These are phyloP conservation scores for Chamaecyparis obtusa DNA, from an alignment of 75 land plant species.

Conservation along the genomic window DNA sequence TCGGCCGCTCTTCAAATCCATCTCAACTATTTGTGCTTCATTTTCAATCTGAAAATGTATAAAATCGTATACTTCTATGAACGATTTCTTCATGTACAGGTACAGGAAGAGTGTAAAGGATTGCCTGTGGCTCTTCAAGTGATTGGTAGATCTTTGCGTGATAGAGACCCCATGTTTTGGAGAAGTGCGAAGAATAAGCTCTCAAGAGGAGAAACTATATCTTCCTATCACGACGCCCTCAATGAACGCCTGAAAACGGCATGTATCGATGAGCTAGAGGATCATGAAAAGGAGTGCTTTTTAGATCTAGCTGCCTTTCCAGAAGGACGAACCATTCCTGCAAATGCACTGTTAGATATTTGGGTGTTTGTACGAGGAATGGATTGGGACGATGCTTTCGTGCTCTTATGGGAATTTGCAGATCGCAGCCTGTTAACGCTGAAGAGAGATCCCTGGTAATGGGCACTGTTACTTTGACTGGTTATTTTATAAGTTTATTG, in stretches of 20 bases:
- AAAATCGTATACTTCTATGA: too few relatives aligned
- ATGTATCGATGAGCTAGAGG: not conserved
- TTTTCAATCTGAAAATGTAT: too few relatives aligned
- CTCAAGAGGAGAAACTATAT: not conserved
- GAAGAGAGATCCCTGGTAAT: not conserved
- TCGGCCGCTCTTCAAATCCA: too few relatives aligned
- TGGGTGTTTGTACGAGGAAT: not conserved
- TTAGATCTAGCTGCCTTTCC: not conserved
- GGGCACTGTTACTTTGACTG: not conserved
- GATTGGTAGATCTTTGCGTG: not conserved
- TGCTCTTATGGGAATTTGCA: not conserved
- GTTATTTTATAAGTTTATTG: not conserved
- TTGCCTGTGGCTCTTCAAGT: slow-evolving; percentile 3
- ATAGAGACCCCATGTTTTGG: not conserved
- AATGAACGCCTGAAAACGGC: not conserved
- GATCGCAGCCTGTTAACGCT: not conserved
- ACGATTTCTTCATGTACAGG: not conserved
- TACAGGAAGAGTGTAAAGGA: not conserved
- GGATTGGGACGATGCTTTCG: not conserved
- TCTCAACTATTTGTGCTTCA: too few relatives aligned
- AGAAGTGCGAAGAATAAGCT: not conserved
- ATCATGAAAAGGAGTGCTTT: not conserved
- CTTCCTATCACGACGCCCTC: not conserved
- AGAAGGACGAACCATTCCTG: not conserved
- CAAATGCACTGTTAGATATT: not conserved